These are phyloP conservation scores for Diaporthe citriasiana DNA, from an alignment of 2,329 filamentous ascomycete genomes.

Conservation along the genomic window DNA sequence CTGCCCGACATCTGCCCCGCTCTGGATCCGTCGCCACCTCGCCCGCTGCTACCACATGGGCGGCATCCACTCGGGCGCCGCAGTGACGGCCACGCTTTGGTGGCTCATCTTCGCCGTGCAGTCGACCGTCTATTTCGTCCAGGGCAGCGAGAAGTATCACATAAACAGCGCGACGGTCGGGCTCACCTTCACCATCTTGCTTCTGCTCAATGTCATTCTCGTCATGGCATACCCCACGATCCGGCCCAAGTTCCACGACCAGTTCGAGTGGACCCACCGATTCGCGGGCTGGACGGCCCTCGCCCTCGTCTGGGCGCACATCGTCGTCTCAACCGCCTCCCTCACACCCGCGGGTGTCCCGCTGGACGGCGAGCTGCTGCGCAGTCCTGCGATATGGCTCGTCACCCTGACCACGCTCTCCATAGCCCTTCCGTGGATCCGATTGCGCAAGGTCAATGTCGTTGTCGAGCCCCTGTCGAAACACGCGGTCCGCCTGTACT, in stretches of 20 bases:
- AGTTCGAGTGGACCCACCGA: slow-evolving; percentile 79
- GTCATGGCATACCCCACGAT: slow-evolving; percentile 74
- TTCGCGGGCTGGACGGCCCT: slow-evolving; percentile 80
- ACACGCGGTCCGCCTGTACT: slow-evolving; percentile 73
- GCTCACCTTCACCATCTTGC: slow-evolving; percentile 68
- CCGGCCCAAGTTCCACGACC: slow-evolving; percentile 74
- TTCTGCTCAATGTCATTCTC: slow-evolving; percentile 72
- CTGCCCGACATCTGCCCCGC: slow-evolving; percentile 59
- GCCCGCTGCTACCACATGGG: slow-evolving; percentile 68
- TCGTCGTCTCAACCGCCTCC: slow-evolving; percentile 49
- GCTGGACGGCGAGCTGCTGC: slow-evolving; percentile 50
- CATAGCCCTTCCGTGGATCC: slow-evolving; percentile 73
- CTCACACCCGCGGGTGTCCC: slow-evolving; percentile 42
- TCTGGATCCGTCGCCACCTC: slow-evolving; percentile 62
- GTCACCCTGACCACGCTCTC: slow-evolving; percentile 67
- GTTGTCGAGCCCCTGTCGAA: slow-evolving; percentile 69
- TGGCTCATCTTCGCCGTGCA: slow-evolving; percentile 59
- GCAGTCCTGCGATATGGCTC: slow-evolving; percentile 67
- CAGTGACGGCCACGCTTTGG: slow-evolving; percentile 64
- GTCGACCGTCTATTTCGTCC: slow-evolving; percentile 53
- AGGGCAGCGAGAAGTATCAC: slow-evolving; percentile 45
- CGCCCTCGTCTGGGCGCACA: slow-evolving; percentile 50
- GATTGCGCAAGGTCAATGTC: slow-evolving; percentile 70
- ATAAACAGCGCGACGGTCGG: slow-evolving; percentile 54
- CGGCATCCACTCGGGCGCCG: slow-evolving; percentile 65